Conservation (phyloP, 352 stramenopile genomes). For the Thraustochytrium striatum region DNA sequence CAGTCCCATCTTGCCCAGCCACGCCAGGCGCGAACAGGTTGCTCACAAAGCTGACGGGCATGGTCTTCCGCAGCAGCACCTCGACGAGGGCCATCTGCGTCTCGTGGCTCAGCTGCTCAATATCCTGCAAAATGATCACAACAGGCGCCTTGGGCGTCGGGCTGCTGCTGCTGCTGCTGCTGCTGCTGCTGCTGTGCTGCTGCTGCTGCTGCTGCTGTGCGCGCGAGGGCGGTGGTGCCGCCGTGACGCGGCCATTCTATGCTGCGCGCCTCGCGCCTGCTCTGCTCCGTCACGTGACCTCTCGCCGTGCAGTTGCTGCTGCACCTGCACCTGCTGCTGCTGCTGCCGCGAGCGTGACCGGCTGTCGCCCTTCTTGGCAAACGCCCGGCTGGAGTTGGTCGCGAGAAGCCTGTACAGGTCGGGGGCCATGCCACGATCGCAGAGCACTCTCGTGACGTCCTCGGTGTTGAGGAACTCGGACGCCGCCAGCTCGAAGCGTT, state of each 20-base stretch:
- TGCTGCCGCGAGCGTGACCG: not conserved
- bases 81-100: conserved; percentile 37
- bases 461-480: not conserved
- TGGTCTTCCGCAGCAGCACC: not conserved
- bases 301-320: not conserved
- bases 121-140: conserved; percentile 33
- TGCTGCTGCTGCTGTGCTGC: too few relatives aligned
- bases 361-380: not conserved
- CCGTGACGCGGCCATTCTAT: not conserved
- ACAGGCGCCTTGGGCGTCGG: not conserved
- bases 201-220: too few relatives aligned
- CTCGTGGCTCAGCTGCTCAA: conserved; percentile 21
- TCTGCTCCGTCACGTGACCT: not conserved
- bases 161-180: too few relatives aligned
- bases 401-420: not conserved
- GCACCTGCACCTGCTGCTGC: not conserved
- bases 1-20: not conserved
- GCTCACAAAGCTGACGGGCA: conserved; percentile 26
- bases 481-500: not conserved
- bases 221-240: not conserved
- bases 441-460: not conserved
- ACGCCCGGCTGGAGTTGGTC: not conserved
- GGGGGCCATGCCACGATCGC: not conserved
- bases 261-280: not conserved
- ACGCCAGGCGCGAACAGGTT: not conserved